phyloP scores from a whole-genome alignment of 2,329 filamentous ascomycete species.

The Diaporthe vexans region DNA sequence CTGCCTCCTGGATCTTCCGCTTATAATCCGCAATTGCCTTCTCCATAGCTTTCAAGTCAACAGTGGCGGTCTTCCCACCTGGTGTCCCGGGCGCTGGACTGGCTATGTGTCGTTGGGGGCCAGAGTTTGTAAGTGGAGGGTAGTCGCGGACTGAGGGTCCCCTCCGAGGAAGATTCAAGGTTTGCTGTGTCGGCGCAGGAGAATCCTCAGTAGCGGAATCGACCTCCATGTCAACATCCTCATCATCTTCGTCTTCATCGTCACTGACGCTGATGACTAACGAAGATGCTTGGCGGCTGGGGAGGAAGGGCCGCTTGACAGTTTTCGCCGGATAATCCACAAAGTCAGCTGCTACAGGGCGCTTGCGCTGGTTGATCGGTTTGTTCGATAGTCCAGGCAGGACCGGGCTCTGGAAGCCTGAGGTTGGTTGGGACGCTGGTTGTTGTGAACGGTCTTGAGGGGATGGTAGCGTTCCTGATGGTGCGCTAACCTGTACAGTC shows the following conservation, averaged over 20 bases:
- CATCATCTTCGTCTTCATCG: slow-evolving; percentile 73
- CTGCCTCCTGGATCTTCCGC: slow-evolving; percentile 69
- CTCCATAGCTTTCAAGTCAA: slow-evolving; percentile 56
- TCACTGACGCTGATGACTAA: slow-evolving; percentile 92
- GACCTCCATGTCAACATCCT: slow-evolving; percentile 78
- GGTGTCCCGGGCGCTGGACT: slow-evolving; percentile 53
- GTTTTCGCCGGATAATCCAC: slow-evolving; percentile 65
- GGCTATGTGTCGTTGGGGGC: slow-evolving; percentile 54
- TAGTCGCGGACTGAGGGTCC: slow-evolving; percentile 59
- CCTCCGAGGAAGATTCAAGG: slow-evolving; percentile 50
- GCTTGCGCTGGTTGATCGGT: slow-evolving; percentile 52
- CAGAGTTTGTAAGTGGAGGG: slow-evolving; percentile 57
- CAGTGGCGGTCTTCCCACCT: slow-evolving; percentile 34
- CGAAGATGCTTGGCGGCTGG: slow-evolving; percentile 69
- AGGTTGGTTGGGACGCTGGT: not conserved
- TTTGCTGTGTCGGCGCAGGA: slow-evolving; percentile 51
- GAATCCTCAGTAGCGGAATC: slow-evolving; percentile 65
- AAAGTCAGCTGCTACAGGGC: slow-evolving; percentile 77
- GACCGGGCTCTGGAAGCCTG: slow-evolving; percentile 22
- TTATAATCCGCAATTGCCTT: slow-evolving; percentile 74
- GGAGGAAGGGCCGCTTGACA: slow-evolving; percentile 74
- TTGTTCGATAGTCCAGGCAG: slow-evolving; percentile 4
- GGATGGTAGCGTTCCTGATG: not conserved
- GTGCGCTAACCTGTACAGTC: not conserved
- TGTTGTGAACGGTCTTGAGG: not conserved